These are phyloP conservation scores for Pseudocercospora macadamiae DNA, from an alignment of 2,329 filamentous ascomycete genomes.

Conservation along the genomic window DNA sequence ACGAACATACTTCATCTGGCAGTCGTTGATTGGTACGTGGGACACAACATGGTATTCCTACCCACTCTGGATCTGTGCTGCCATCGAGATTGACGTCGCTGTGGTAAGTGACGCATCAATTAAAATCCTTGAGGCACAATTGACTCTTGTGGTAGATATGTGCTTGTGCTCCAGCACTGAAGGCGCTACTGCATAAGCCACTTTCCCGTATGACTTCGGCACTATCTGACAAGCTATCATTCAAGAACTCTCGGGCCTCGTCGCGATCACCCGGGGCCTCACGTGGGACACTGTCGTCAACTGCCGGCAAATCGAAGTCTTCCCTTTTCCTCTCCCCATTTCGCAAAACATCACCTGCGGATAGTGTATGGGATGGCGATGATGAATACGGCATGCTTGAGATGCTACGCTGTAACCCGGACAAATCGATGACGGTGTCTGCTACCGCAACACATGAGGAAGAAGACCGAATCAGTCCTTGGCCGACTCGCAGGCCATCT, in stretches of 20 bases:
- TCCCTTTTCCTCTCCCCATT: constrained; percentile 17
- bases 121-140: background rate
- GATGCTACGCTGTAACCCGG: constrained; percentile 1
- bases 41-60: constrained; percentile 43
- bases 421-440: background rate
- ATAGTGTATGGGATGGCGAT: constrained; percentile 24
- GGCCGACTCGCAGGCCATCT: background rate
- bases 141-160: constrained; percentile 36
- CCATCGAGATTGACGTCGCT: constrained; percentile 51
- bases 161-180: constrained; percentile 43
- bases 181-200: constrained; percentile 36
- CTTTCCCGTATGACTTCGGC: constrained; percentile 25
- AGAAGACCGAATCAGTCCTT: background rate
- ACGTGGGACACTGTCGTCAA: background rate
- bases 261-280: constrained; percentile 7
- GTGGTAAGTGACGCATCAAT: constrained; percentile 42
- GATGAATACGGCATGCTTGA: constrained; percentile 21
- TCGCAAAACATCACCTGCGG: constrained; percentile 14
- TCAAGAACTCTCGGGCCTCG: constrained; percentile 23
- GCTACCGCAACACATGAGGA: background rate
- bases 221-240: constrained; percentile 23
- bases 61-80: constrained; percentile 51
- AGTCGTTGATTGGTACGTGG: constrained; percentile 44
- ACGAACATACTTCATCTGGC: constrained; percentile 50
- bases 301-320: constrained; percentile 7